phyloP scores from a whole-genome alignment of 345 rosid genomes.

The Arabis alpina region DNA sequence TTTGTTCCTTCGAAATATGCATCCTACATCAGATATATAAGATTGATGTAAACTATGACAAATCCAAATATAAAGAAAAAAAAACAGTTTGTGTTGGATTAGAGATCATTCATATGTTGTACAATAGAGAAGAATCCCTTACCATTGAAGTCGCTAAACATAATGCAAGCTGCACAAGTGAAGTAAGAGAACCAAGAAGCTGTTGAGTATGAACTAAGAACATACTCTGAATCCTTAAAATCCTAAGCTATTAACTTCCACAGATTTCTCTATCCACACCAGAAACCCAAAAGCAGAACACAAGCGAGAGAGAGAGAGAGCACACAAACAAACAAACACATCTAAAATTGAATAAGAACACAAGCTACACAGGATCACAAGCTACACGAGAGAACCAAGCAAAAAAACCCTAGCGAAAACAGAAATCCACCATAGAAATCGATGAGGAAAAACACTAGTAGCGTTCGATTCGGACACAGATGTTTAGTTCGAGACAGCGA shows the following conservation, averaged over 20 bases:
- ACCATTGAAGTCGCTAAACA: constrained; percentile 1
- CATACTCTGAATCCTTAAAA: no score
- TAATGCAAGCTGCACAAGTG: background rate
- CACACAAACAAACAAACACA: no score
- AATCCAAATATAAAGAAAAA: background rate
- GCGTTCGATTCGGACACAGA: background rate
- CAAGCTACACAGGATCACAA: no score
- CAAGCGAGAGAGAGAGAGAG: no score
- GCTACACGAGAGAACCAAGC: background rate
- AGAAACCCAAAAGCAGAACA: no score
- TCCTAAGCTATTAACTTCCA: no score
- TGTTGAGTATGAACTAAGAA: background rate
- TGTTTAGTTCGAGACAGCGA: background rate
- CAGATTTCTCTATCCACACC: no score
- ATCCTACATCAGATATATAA: background rate
- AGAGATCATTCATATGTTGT: no score
- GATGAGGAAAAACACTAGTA: background rate
- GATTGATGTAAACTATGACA: background rate
- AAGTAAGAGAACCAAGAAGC: constrained; percentile 4
- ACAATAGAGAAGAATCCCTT: background rate
- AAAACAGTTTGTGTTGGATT: background rate
- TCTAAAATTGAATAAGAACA: no score
- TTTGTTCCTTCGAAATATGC: no score
- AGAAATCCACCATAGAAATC: background rate
- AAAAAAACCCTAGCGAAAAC: background rate